A percentile compares a stretch with the other conserved stretches of the same genome.
Evolutionary conservation across 2,329 filamentous ascomycete species (phyloP).

Genomic region (Colletotrichum paranaense): DNA sequence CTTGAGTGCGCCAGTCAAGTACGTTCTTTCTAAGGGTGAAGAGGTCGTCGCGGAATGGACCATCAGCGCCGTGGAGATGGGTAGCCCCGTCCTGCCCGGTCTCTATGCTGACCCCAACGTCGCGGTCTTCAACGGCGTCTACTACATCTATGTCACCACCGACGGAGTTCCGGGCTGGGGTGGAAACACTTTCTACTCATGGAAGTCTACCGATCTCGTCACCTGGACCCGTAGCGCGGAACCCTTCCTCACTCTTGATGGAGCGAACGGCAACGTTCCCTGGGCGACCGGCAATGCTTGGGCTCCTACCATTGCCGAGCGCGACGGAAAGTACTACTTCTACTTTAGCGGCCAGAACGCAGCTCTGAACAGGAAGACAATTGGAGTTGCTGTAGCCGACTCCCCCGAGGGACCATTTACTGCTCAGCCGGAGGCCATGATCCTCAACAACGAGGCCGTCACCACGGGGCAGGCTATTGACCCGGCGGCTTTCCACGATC

Average conservation of each 20-base stretch:
- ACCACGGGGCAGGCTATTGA: conserved; percentile 64
- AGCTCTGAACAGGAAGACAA: conserved; percentile 64
- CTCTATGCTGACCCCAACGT: conserved; percentile 60
- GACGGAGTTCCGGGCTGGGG: conserved; percentile 58
- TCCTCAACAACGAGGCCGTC: conserved; percentile 60
- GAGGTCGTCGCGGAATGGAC: conserved; percentile 28
- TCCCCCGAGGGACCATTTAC: conserved; percentile 70
- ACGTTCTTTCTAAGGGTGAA: conserved; percentile 32
- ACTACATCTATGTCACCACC: conserved; percentile 60
- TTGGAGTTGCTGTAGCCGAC: conserved; percentile 69
- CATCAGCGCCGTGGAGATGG: conserved; percentile 36
- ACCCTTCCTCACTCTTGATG: conserved; percentile 58
- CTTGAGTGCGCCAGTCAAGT: conserved; percentile 33
- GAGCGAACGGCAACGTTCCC: conserved; percentile 63
- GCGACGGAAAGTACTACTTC: conserved; percentile 72
- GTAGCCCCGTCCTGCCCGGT: conserved; percentile 50
- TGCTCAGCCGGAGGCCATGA: conserved; percentile 64
- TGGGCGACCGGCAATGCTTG: conserved; percentile 76
- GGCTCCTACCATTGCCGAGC: conserved; percentile 72
- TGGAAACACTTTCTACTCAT: conserved; percentile 58
- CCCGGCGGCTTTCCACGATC: conserved; percentile 70
- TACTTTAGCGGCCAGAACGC: conserved; percentile 68
- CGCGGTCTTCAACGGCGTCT: conserved; percentile 53
- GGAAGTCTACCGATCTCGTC: conserved; percentile 57
- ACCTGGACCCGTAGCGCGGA: conserved; percentile 52